Base-by-base conservation (phyloP, 2,329 filamentous ascomycete species). In the Trichoderma sp. region DNA sequence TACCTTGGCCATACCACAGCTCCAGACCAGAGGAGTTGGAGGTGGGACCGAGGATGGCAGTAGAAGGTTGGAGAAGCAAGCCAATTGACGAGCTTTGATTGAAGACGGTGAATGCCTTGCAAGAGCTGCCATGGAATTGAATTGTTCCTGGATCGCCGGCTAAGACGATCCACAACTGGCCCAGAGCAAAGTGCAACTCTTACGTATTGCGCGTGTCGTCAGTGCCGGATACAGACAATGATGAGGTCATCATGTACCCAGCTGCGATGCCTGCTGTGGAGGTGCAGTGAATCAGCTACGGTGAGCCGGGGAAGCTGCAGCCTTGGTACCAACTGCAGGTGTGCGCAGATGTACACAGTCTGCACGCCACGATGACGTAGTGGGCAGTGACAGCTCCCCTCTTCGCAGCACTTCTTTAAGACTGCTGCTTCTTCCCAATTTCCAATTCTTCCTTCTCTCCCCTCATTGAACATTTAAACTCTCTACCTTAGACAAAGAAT, bases 331-430 rank as follows among this genome's bases (percentile, higher is more conserved):
- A 28, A 28, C 61, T 66, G 50, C 61, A 15, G 43, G 39, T 28
- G 63, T 34, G 28, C 57, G 57, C 57, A 34, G 57, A 59, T 7
- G 57, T 61, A 63, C 70, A 55, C 32, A 28, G 53, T 34, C 32
- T 20, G 71, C 67, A 71, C 67, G 65, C 70, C 70, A 73, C 73
- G 68, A 74, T 74, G 73, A 74, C 73, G 73, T 74, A 74, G 72
- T 39, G 28, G 66, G 72, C 50, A 43, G 53, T 69, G 53, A 66
- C 71, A 69, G 63, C 50, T 65, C 61, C 68, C 61, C 62, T 66
- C 61, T 34, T 47, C 61, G 2, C 3, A 32, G 28, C 15, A 20
- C 53, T 66, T 59, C 63, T 68, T 59, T 67, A 68, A 59, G 36
- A 53, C 47, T 63, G 43, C 70, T 59, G 39, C 36, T 61, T 61